These are phyloP conservation scores for Pyrenula massariospora DNA, from an alignment of 495 filamentous ascomycete genomes.

Conservation along the genomic window DNA sequence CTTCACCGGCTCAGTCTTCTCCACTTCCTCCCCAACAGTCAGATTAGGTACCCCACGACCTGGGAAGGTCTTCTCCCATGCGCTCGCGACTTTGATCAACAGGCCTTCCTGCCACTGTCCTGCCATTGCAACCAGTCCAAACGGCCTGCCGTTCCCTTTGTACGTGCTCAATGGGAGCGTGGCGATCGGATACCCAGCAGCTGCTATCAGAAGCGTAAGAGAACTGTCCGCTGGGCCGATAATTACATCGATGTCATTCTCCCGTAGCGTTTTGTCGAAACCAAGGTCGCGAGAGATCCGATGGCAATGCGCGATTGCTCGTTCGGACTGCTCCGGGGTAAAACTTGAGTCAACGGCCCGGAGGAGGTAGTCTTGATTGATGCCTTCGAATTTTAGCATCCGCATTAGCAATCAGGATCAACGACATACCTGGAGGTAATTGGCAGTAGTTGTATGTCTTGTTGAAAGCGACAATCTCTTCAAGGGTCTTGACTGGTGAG, in stretches of 20 bases:
- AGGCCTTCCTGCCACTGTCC: slow-evolving; percentile 8
- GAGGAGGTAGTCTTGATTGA: neutral
- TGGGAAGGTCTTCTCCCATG: slow-evolving; percentile 7
- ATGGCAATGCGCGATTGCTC: neutral
- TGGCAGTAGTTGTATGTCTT: slow-evolving; percentile 13
- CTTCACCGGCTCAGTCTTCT: neutral
- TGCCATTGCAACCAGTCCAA: slow-evolving; percentile 12
- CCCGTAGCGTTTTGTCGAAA: slow-evolving; percentile 6
- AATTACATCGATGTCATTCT: slow-evolving; percentile 7
- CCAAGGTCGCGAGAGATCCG: neutral
- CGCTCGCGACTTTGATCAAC: slow-evolving; percentile 16
- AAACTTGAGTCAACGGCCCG: slow-evolving; percentile 5
- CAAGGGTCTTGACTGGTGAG: slow-evolving; percentile 7
- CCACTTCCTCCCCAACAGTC: neutral
- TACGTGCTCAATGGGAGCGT: slow-evolving; percentile 13
- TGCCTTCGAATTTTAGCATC: too few relatives aligned
- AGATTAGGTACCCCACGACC: neutral
- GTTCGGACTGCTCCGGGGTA: slow-evolving; percentile 3
- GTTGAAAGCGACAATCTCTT: slow-evolving; percentile 13
- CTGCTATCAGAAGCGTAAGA: slow-evolving; percentile 1
- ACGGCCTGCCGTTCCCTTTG: slow-evolving; percentile 14
- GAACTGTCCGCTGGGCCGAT: slow-evolving; percentile 4
- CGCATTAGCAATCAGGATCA: too few relatives aligned
- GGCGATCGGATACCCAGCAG: slow-evolving; percentile 11
- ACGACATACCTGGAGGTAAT: slow-evolving; percentile 10